Conservation (phyloP, 306 rosid species). For the Corylus heterophylla region DNA sequence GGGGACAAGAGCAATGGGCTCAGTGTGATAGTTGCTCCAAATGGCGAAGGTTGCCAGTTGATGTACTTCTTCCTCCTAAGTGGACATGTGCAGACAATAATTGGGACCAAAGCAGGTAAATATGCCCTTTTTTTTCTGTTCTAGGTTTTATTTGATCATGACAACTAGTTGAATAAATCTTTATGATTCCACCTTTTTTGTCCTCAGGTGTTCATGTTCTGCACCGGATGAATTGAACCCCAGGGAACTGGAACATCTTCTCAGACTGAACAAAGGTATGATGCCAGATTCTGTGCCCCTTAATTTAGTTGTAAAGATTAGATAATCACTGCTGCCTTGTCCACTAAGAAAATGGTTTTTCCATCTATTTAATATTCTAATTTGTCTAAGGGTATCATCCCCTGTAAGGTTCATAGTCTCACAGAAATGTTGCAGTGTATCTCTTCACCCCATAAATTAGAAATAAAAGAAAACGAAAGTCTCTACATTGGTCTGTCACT, state of each 20-base stretch:
- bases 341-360: background rate
- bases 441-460: background rate
- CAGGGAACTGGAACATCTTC: constrained; percentile 80
- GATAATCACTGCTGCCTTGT: constrained; percentile 1
- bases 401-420: background rate
- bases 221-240: constrained; percentile 76
- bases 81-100: constrained; percentile 82
- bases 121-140: constrained; percentile 10
- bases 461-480: background rate
- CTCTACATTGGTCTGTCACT: background rate
- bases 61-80: constrained; percentile 76
- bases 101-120: constrained; percentile 91
- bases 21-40: constrained; percentile 92
- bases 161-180: constrained; percentile 21
- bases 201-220: constrained; percentile 82
- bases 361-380: background rate
- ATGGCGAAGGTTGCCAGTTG: constrained; percentile 91
- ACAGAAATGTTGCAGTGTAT: background rate
- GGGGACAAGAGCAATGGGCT: constrained; percentile 95
- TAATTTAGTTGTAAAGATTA: constrained; percentile 1
- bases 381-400: background rate
- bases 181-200: constrained; percentile 30
- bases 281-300: constrained; percentile 20
- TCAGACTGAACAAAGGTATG: constrained; percentile 77
- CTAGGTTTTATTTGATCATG: constrained; percentile 3